Conservation (phyloP, 2,329 filamentous ascomycete genomes). For the Sarocladium kiliense region DNA sequence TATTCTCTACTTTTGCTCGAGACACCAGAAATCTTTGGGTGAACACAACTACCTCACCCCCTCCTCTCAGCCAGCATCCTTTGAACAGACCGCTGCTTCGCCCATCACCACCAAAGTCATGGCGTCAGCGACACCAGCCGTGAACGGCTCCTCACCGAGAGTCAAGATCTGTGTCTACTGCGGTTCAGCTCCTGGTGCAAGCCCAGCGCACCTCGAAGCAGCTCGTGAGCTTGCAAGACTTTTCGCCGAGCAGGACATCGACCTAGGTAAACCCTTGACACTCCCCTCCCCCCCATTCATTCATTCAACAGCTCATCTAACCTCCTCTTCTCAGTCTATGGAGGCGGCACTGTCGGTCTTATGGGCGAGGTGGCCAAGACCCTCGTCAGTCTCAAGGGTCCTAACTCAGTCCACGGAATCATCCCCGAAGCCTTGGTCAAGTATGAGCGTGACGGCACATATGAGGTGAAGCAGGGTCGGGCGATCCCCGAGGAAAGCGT, state of each 20-base stretch:
- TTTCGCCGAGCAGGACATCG: slow-evolving; percentile 73
- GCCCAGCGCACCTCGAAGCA: slow-evolving; percentile 69
- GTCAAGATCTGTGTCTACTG: slow-evolving; percentile 88
- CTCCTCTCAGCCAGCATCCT: background rate
- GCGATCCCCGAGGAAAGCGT: slow-evolving; percentile 56
- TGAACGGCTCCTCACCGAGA: slow-evolving; percentile 13
- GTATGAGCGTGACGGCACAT: slow-evolving; percentile 65
- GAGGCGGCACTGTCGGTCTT: slow-evolving; percentile 86
- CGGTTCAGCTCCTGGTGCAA: slow-evolving; percentile 70
- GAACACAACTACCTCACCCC: background rate
- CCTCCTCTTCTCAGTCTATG: slow-evolving; percentile 61
- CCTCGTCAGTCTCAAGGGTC: slow-evolving; percentile 76
- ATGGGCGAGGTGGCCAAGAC: slow-evolving; percentile 94
- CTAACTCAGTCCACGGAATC: slow-evolving; percentile 81
- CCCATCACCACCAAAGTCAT: slow-evolving; percentile 13
- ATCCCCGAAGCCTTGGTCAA: slow-evolving; percentile 82
- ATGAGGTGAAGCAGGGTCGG: slow-evolving; percentile 44
- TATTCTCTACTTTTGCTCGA: background rate
- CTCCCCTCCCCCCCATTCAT: background rate
- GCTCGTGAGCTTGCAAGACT: slow-evolving; percentile 68
- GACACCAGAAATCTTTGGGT: too few species aligned
- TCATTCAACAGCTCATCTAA: background rate
- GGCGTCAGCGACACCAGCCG: slow-evolving; percentile 15
- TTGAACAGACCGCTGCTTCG: background rate
- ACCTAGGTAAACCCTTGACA: slow-evolving; percentile 49